Base-by-base conservation (phyloP, 192 early-diverging fungal genomes). In the Linnemannia exigua region DNA sequence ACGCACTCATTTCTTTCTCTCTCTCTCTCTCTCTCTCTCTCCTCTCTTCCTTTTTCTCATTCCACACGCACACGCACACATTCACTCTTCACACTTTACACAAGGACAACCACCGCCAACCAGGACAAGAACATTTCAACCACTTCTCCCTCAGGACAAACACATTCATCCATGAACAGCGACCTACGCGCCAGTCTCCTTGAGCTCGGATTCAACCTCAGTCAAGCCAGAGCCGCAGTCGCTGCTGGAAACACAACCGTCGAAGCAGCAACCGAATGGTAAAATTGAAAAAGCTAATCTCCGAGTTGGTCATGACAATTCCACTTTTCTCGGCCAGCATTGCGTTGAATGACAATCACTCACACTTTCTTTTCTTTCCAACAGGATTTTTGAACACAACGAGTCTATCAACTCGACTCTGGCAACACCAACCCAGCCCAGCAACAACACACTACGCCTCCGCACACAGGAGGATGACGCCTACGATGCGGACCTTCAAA, bases 161-260 rank as follows among this genome's bases (percentile, higher is more conserved):
- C 16, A 25, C 15, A n/a, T 31, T 19, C 58, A 33, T 15, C 58
- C 25, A 84, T 84, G 81, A 84, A 38, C 68, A 86, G 83, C 51
- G 83, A 86, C 70, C n/a, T 86, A 22, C 83, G 83, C n/a, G 83
- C 77, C 16, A 51, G 51, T 44, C 48, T 86, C 16, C 78, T 86
- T 12, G 73, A 86, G 0, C 77, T 79, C 14, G 83, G 83, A 25
- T 86, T 86, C 77, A 86, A 44, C 50, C 83, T 86, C 72, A 54
- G 36, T 3, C 83, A 86, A n/a, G 83, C 83, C 7, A 79, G 83
- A 68, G 83, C 83, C 36, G 83, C 83, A 74, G 74, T 86, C 15
- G 83, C 52, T 14, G 83, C 83, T 46, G 83, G 83, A 36, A 79
- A 86, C 77, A 51, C 50, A 2, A 72, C 83, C 1, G 28, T 79